phyloP scores from a whole-genome alignment of 1,284 basidiomycete species.

The Ceratobasidium sp. region DNA sequence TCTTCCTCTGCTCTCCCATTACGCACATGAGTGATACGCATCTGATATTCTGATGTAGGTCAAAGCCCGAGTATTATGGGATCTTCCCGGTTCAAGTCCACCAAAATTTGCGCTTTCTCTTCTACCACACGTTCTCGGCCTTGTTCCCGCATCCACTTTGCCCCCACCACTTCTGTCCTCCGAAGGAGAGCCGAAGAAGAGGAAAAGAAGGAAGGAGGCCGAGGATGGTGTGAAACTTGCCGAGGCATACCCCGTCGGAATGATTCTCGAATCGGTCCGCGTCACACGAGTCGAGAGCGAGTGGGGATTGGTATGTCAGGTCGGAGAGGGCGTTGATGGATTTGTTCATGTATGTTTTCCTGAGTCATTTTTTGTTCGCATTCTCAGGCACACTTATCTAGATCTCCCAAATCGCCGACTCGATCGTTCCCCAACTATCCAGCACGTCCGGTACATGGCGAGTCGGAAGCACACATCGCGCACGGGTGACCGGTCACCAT shows the following conservation, averaged over 20 bases:
- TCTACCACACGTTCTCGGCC: conserved; percentile 74
- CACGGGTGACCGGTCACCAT: conserved; percentile 91
- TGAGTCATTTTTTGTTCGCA: not conserved
- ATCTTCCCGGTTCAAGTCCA: conserved; percentile 75
- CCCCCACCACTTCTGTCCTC: not conserved
- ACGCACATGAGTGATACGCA: not conserved
- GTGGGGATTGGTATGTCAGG: conserved; percentile 81
- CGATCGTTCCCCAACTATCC: conserved; percentile 84
- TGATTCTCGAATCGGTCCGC: conserved; percentile 76
- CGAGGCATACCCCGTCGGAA: conserved; percentile 80
- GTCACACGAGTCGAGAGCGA: conserved; percentile 83
- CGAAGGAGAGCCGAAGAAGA: conserved; percentile 35
- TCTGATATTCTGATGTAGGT: conserved; percentile 59
- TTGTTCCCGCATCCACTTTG: conserved; percentile 58
- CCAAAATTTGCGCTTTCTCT: conserved; percentile 87
- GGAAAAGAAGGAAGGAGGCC: conserved; percentile 50
- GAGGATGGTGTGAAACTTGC: conserved; percentile 56
- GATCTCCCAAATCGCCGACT: conserved; percentile 96
- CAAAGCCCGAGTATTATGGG: conserved; percentile 89
- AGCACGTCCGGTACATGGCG: conserved; percentile 82
- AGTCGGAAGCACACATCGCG: conserved; percentile 81
- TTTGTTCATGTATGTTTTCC: conserved; percentile 83
- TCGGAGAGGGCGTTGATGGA: conserved; percentile 75
- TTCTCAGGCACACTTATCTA: conserved; percentile 55
- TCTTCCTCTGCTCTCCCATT: not conserved